These are phyloP conservation scores for Syncephalastrum racemosum DNA, from an alignment of 371 early-diverging fungal genomes.

Conservation along the genomic window DNA sequence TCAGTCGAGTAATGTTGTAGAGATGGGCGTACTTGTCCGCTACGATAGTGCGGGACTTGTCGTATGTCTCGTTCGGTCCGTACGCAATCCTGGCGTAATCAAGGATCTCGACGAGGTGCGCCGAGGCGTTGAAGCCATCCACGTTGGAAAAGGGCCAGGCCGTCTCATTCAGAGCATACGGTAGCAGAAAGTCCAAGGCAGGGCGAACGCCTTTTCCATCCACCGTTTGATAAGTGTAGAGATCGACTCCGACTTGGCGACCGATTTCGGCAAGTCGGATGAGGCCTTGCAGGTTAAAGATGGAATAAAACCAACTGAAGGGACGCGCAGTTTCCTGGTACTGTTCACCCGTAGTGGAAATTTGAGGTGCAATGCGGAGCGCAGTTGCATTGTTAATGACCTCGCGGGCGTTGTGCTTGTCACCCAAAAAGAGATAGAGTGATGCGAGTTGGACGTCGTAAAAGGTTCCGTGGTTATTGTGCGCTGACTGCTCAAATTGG, in stretches of 20 bases:
- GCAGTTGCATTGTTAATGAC: constrained; percentile 26
- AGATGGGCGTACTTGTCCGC: constrained; percentile 11
- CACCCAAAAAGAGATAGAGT: constrained; percentile 40
- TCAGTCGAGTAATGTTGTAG: constrained; percentile 27
- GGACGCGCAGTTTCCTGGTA: constrained; percentile 36
- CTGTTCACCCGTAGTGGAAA: constrained; percentile 31
- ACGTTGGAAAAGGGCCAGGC: constrained; percentile 43
- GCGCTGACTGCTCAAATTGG: constrained; percentile 29
- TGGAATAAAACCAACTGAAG: constrained; percentile 43
- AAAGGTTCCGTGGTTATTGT: constrained; percentile 55
- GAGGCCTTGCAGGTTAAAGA: constrained; percentile 41
- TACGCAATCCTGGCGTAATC: constrained; percentile 48
- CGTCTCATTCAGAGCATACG: constrained; percentile 38
- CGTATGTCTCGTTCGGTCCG: constrained; percentile 31
- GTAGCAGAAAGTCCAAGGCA: constrained; percentile 52
- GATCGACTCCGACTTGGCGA: constrained; percentile 25
- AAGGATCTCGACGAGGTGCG: constrained; percentile 32
- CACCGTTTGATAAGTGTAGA: constrained; percentile 34
- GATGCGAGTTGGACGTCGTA: constrained; percentile 47
- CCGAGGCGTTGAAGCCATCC: constrained; percentile 23
- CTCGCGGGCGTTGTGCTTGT: constrained; percentile 21
- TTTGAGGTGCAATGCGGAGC: constrained; percentile 31
- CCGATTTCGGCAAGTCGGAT: constrained; percentile 38
- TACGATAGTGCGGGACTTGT: constrained; percentile 4
- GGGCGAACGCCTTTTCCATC: constrained; percentile 39